A percentile compares a stretch with the other conserved stretches of the same genome.
phyloP scores from a whole-genome alignment of 345 rosid genomes.

The Cardamine occulta region DNA sequence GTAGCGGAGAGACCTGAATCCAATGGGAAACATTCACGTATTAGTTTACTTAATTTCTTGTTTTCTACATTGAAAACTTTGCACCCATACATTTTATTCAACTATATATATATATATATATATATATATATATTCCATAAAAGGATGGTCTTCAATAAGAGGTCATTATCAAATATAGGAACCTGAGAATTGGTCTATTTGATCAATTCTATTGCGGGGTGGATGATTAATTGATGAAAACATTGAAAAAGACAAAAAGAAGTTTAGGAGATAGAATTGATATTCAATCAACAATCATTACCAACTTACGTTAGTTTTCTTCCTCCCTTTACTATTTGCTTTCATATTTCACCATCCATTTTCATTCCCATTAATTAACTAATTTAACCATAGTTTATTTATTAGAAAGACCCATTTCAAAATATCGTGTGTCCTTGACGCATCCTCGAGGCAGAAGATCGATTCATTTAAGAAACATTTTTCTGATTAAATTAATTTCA shows the following conservation, averaged over 20 bases:
- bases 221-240: no score
- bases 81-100: no score
- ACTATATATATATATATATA: neutral
- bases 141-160: neutral
- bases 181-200: no score
- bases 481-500: neutral
- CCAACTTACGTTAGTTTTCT: constrained; percentile 2
- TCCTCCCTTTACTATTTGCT: neutral
- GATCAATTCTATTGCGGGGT: no score
- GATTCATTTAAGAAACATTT: neutral
- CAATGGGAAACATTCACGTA: no score
- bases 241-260: neutral
- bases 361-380: neutral
- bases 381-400: neutral
- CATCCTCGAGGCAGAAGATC: constrained; percentile 10
- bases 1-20: no score
- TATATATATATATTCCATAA: neutral
- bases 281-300: constrained; percentile 38
- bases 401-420: neutral
- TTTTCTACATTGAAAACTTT: no score
- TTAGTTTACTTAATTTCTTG: no score
- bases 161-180: no score
- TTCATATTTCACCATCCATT: neutral
- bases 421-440: neutral
- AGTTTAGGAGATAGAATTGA: constrained; percentile 16